Evolutionary conservation across 2,329 filamentous ascomycete species (phyloP).

Genomic region (Aspergillus brunneoviolaceus): DNA sequence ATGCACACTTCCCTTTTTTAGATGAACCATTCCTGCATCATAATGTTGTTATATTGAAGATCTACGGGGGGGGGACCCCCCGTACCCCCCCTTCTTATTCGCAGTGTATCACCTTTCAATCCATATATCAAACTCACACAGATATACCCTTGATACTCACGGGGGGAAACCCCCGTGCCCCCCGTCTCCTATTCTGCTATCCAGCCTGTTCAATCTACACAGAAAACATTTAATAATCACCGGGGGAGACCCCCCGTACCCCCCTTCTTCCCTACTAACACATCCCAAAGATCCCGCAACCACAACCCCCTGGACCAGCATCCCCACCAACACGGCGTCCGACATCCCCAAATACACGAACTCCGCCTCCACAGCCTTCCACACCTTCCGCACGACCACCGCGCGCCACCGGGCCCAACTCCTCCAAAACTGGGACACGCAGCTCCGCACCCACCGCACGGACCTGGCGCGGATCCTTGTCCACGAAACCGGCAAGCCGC

Average conservation of each 20-base stretch:
- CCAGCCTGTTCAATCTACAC: no score
- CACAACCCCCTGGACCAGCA: conserved; percentile 52
- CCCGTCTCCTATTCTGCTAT: no score
- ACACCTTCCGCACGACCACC: conserved; percentile 59
- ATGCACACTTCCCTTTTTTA: not conserved
- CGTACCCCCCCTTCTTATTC: not conserved
- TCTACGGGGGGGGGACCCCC: not conserved
- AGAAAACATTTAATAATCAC: no score
- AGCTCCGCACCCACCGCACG: conserved; percentile 62
- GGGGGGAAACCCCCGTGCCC: no score
- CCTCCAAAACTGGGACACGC: conserved; percentile 63
- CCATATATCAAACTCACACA: no score
- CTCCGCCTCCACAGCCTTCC: conserved; percentile 61
- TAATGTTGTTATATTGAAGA: no score
- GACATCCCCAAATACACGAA: conserved; percentile 63
- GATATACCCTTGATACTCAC: no score
- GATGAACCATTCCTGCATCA: not conserved
- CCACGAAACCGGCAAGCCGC: conserved; percentile 61
- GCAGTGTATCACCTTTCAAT: no score
- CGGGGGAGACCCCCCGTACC: not conserved
- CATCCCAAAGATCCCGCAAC: conserved; percentile 50
- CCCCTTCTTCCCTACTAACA: not conserved
- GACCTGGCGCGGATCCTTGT: conserved; percentile 64
- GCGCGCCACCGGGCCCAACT: conserved; percentile 62
- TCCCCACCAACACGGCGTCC: conserved; percentile 51